A percentile compares a stretch with the other conserved stretches of the same genome.
Conservation (phyloP, 768 basidiomycete genomes). For the Strobilomyces dryophilus region DNA sequence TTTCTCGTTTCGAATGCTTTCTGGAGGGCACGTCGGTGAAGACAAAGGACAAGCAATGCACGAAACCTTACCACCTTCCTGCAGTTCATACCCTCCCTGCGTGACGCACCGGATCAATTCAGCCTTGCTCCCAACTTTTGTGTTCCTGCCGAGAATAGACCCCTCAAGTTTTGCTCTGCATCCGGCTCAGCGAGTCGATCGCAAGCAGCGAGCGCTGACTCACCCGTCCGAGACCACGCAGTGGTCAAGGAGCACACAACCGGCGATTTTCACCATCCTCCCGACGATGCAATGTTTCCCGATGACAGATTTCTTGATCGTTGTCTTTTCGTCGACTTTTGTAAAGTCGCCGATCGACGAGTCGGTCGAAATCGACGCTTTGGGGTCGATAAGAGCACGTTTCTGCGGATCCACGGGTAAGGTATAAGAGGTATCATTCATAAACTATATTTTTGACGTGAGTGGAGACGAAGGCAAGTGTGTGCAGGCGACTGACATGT, state of each 20-base stretch:
- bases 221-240: conserved; percentile 87
- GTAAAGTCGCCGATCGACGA: conserved; percentile 81
- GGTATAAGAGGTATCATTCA: conserved; percentile 47
- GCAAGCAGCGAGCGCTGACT: not conserved
- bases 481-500: conserved; percentile 44
- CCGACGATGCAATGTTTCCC: conserved; percentile 84
- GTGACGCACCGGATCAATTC: conserved; percentile 66
- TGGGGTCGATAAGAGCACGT: conserved; percentile 68
- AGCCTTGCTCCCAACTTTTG: conserved; percentile 66
- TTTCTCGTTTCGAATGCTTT: conserved; percentile 51
- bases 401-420: conserved; percentile 59
- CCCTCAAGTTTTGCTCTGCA: conserved; percentile 71
- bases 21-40: conserved; percentile 29
- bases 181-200: conserved; percentile 3
- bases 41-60: not conserved
- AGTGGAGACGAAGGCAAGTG: conserved; percentile 3
- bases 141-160: conserved; percentile 71
- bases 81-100: conserved; percentile 74
- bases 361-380: conserved; percentile 80
- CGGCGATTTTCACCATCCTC: conserved; percentile 75
- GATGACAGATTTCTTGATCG: conserved; percentile 74
- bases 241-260: conserved; percentile 85
- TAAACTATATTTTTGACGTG: conserved; percentile 33
- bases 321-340: conserved; percentile 72
- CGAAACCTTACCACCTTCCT: conserved; percentile 47